Percentiles rank a stretch among this genome's conserved stretches.
Conservation (phyloP, 495 filamentous ascomycete species). For the Coniosporium apollinis region DNA sequence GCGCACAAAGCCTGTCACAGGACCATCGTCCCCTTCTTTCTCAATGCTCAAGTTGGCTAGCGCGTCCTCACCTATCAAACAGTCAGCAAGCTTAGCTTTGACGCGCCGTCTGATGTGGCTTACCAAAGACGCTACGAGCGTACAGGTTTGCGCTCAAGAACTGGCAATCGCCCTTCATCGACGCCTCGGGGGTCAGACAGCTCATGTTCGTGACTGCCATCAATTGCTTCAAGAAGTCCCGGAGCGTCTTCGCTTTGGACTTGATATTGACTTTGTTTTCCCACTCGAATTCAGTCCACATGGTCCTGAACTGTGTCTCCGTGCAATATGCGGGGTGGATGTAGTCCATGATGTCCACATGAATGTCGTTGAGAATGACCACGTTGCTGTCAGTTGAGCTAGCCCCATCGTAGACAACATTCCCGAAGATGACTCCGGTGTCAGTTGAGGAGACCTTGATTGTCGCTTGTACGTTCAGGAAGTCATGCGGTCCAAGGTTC, state of each 20-base stretch:
- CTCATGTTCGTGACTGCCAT: slow-evolving; percentile 99
- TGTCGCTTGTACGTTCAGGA: slow-evolving; percentile 95
- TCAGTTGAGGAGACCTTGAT: slow-evolving; percentile 98
- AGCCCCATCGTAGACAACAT: slow-evolving; percentile 93
- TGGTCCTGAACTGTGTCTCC: slow-evolving; percentile 95
- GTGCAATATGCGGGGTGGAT: slow-evolving; percentile 94
- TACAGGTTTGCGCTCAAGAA: slow-evolving; percentile 97
- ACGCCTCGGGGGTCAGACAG: slow-evolving; percentile 90
- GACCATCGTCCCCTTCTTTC: slow-evolving; percentile 88
- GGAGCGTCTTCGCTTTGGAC: slow-evolving; percentile 79
- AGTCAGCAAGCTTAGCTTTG: slow-evolving; percentile 5
- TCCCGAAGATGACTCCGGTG: slow-evolving; percentile 97
- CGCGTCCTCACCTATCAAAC: slow-evolving; percentile 77
- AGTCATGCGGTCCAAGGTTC: slow-evolving; percentile 87
- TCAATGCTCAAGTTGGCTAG: slow-evolving; percentile 96
- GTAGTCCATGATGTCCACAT: slow-evolving; percentile 99
- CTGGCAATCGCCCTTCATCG: slow-evolving; percentile 91
- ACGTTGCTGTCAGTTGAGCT: slow-evolving; percentile 93
- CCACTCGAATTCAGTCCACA: slow-evolving; percentile 99
- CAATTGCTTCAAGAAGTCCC: slow-evolving; percentile 84
- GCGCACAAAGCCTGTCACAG: slow-evolving; percentile 95
- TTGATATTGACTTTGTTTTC: slow-evolving; percentile 99
- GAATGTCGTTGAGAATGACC: slow-evolving; percentile 96
- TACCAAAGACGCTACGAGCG: slow-evolving; percentile 96
- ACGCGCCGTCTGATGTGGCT: slow-evolving; percentile 25